phyloP scores from a whole-genome alignment of 768 basidiomycete genomes.

The Hortiboletus flavorubellus region DNA sequence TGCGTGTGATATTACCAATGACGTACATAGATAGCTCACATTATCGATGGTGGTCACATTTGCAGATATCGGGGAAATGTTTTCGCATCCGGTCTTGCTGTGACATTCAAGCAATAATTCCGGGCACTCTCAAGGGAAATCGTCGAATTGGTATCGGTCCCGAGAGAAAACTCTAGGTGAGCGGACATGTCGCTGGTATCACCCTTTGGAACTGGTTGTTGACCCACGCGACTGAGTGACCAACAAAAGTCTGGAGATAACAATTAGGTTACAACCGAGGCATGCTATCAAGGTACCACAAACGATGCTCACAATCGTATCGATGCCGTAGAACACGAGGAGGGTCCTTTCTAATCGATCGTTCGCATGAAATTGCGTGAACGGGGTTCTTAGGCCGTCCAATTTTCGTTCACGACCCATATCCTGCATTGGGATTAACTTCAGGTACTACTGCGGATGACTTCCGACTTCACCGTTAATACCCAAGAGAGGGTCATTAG shows the following conservation, averaged over 20 bases:
- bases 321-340: conserved; percentile 54
- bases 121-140: conserved; percentile 53
- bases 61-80: conserved; percentile 33
- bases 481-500: conserved; percentile 50
- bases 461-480: conserved; percentile 43
- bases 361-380: conserved; percentile 28
- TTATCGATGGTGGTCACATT: conserved; percentile 22
- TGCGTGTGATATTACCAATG: neutral
- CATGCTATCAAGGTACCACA: conserved; percentile 9
- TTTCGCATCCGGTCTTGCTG: conserved; percentile 46
- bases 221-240: conserved; percentile 53
- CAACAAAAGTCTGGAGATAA: conserved; percentile 41
- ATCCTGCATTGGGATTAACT: conserved; percentile 34
- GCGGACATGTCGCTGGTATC: conserved; percentile 51
- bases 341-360: conserved; percentile 32
- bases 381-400: conserved; percentile 54
- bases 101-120: conserved; percentile 52
- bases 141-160: conserved; percentile 42
- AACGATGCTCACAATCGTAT: conserved; percentile 56
- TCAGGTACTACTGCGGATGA: neutral
- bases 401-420: conserved; percentile 54
- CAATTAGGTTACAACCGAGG: neutral
- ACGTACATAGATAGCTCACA: conserved; percentile 21
- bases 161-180: conserved; percentile 32
- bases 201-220: conserved; percentile 53